Evolutionary conservation across 345 rosid genomes (phyloP).

Genomic region (Dipteronia sinensis): DNA sequence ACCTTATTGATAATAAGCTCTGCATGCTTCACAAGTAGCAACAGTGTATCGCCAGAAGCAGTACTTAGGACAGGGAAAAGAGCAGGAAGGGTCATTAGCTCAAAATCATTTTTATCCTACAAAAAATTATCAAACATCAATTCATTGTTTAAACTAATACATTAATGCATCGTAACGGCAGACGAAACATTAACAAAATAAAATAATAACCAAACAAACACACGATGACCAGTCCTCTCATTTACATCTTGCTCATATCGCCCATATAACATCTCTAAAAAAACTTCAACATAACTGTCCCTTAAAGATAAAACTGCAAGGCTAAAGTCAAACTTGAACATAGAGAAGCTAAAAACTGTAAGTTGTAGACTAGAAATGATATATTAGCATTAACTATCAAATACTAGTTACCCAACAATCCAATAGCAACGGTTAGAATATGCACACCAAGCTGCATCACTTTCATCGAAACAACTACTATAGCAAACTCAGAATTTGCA

Average conservation of each 20-base stretch:
- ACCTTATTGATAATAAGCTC: conserved; percentile 92
- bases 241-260: neutral
- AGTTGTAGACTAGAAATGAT: neutral
- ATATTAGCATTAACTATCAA: neutral
- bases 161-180: neutral
- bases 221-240: neutral
- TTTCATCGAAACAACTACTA: neutral
- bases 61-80: conserved; percentile 88
- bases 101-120: conserved; percentile 92
- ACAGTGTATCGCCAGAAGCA: conserved; percentile 89
- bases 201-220: neutral
- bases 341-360: neutral
- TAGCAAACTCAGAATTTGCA: neutral
- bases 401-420: neutral
- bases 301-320: neutral
- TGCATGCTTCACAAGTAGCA: conserved; percentile 89
- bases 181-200: no score
- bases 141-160: conserved; percentile 5
- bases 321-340: neutral
- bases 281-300: neutral
- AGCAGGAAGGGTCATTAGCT: conserved; percentile 88
- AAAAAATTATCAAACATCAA: conserved; percentile 28
- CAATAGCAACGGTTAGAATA: neutral
- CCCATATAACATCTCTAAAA: neutral
- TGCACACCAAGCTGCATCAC: neutral